Conservation (phyloP, 495 filamentous ascomycete genomes). For the Tuber umbilicatum region DNA sequence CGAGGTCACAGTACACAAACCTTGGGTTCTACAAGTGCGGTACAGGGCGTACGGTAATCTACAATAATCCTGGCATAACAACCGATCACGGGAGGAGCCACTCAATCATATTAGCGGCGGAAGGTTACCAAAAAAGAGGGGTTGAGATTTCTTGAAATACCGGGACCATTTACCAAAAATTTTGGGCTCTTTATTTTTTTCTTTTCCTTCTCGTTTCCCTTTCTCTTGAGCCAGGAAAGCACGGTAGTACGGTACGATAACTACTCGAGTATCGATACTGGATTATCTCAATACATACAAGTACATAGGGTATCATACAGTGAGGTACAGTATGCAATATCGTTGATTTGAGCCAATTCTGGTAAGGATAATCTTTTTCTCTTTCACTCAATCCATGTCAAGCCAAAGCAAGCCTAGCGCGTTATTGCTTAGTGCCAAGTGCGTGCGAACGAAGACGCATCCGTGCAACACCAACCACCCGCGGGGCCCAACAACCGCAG, state of each 20-base stretch:
- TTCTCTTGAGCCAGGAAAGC: not conserved
- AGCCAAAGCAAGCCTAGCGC: slow-evolving; percentile 32
- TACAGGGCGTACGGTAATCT: not conserved
- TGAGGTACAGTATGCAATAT: slow-evolving; percentile 21
- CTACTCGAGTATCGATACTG: not conserved
- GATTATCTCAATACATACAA: not conserved
- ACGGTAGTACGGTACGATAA: not conserved
- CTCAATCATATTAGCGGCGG: not conserved
- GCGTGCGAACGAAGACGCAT: slow-evolving; percentile 20
- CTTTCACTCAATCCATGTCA: slow-evolving; percentile 31
- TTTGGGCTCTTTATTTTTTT: not conserved
- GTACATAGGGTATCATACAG: not conserved
- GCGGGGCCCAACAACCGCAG: not conserved
- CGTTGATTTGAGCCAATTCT: slow-evolving; percentile 35
- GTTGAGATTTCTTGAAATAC: not conserved
- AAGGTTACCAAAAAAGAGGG: not conserved
- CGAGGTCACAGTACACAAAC: not conserved
- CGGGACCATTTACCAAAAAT: not conserved
- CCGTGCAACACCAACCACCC: slow-evolving; percentile 34
- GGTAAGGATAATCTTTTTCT: slow-evolving; percentile 35
- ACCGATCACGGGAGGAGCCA: not conserved
- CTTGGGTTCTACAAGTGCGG: not conserved
- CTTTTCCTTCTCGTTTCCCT: not conserved
- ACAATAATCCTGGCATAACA: not conserved
- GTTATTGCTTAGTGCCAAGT: slow-evolving; percentile 34